phyloP scores from a whole-genome alignment of 139 green algal species.

The Auxenochlorella pyrenoidosa region DNA sequence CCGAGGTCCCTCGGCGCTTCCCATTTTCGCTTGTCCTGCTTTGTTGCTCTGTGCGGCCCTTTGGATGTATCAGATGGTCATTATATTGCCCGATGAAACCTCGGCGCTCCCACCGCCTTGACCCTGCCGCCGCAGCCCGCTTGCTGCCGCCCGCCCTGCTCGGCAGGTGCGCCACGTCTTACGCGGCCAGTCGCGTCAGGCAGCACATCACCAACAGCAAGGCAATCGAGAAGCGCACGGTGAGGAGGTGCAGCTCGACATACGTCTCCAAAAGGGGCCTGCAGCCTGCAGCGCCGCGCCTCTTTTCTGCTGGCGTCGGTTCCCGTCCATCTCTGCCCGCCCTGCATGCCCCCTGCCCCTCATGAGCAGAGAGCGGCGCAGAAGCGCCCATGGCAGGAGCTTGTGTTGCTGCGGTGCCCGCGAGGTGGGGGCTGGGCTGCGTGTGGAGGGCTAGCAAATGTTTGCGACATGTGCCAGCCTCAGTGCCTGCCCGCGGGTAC shows the following conservation, averaged over 20 bases:
- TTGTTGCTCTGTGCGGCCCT: too few relatives aligned
- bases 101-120: too few relatives aligned
- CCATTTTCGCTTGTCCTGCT: too few relatives aligned
- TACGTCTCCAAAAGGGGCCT: too few relatives aligned
- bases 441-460: too few relatives aligned
- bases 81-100: too few relatives aligned
- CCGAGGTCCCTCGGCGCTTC: too few relatives aligned
- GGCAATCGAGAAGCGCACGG: background rate
- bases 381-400: background rate
- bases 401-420: background rate
- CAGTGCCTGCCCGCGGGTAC: background rate
- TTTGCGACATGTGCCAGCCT: too few relatives aligned
- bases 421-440: background rate
- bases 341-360: background rate
- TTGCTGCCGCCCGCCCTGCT: background rate
- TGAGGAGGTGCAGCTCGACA: background rate
- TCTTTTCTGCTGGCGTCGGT: too few relatives aligned
- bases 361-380: background rate
- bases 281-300: too few relatives aligned
- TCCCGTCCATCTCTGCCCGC: background rate
- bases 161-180: conserved; percentile 15
- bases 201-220: conserved; percentile 1
- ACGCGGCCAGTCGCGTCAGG: background rate
- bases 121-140: background rate
- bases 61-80: too few relatives aligned